Percentiles rank a stretch among this genome's conserved stretches.
phyloP scores from a whole-genome alignment of 345 rosid genomes.

The Citrus medica region DNA sequence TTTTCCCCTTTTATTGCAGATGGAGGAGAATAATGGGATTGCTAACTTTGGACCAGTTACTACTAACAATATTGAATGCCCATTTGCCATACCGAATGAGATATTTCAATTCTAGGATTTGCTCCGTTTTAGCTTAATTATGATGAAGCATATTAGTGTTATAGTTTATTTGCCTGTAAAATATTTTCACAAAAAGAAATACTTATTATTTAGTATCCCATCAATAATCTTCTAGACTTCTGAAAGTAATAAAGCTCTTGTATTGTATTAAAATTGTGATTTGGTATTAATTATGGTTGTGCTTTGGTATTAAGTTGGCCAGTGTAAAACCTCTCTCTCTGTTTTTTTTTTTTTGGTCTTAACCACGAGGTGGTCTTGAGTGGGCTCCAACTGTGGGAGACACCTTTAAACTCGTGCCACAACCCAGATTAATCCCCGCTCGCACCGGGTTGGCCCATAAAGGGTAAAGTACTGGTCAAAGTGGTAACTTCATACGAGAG shows the following conservation, averaged over 20 bases:
- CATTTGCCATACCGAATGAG: conserved; percentile 60
- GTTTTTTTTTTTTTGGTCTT: too few relatives aligned
- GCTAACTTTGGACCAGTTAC: conserved; percentile 42
- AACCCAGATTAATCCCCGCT: too few relatives aligned
- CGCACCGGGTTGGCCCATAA: too few relatives aligned
- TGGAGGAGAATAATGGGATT: conserved; percentile 52
- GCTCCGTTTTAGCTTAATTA: background rate
- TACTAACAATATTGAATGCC: conserved; percentile 43
- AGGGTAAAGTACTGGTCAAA: too few relatives aligned
- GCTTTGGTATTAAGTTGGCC: background rate
- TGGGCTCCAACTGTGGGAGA: too few relatives aligned
- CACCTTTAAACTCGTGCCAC: too few relatives aligned
- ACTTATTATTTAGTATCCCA: background rate
- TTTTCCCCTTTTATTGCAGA: conserved; percentile 31
- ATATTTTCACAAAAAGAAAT: background rate
- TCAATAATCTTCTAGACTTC: background rate
- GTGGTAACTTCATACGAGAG: too few relatives aligned
- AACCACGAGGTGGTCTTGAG: rapidly evolving
- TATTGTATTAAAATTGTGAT: background rate
- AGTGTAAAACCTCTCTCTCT: background rate
- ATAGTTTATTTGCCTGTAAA: background rate
- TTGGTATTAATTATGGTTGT: background rate
- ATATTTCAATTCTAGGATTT: conserved; percentile 47
- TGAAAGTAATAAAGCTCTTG: background rate
- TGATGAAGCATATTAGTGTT: background rate